These are phyloP conservation scores for Hydrangea macrophylla DNA, from an alignment of 148 eudicot species.

Conservation along the genomic window DNA sequence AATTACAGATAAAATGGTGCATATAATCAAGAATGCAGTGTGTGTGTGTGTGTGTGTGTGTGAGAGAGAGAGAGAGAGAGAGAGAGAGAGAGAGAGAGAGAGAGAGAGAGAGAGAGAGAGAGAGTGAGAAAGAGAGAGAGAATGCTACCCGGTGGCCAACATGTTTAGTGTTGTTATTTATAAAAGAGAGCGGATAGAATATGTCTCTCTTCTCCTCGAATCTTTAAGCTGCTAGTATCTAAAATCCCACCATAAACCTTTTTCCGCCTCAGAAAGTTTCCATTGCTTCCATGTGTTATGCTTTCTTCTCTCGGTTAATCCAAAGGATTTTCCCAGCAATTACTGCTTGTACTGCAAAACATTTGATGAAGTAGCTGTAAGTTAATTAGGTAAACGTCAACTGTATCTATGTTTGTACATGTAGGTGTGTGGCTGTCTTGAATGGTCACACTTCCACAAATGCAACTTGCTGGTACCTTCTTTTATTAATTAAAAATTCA, in stretches of 20 bases:
- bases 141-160: slow-evolving; percentile 90
- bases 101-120: too few relatives aligned
- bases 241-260: slow-evolving; percentile 58
- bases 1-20: too few relatives aligned
- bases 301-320: slow-evolving; percentile 41
- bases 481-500: neutral
- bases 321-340: slow-evolving; percentile 32
- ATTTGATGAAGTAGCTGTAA: neutral
- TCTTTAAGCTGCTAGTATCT: slow-evolving; percentile 57
- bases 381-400: neutral
- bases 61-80: neutral
- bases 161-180: slow-evolving; percentile 86
- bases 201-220: slow-evolving; percentile 71
- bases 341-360: slow-evolving; percentile 29
- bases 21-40: too few relatives aligned
- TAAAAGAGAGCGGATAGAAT: slow-evolving; percentile 69
- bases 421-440: neutral
- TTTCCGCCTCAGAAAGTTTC: slow-evolving; percentile 37
- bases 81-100: too few relatives aligned
- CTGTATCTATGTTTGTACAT: too few relatives aligned
- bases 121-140: too few relatives aligned
- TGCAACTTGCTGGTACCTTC: neutral
- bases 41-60: neutral
- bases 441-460: neutral
- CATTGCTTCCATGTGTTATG: slow-evolving; percentile 32